Evolutionary conservation across 148 eudicot species (phyloP), one percentile per base, ranked within the genome.

Genomic region (Heliosperma pusillum): DNA sequence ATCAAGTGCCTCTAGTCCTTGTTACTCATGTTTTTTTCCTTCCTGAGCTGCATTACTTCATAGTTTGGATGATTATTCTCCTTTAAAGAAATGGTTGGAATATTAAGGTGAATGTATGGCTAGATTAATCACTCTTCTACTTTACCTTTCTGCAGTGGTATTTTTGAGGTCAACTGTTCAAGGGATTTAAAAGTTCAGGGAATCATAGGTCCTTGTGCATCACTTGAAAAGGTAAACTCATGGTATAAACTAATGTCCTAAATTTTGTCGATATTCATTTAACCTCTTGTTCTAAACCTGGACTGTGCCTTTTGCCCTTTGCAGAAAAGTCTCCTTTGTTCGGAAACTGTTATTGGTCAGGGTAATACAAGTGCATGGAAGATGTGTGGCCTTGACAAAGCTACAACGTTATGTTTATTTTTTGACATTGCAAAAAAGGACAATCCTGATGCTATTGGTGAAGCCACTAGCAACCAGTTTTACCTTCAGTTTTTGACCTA

Each of bases 111-210:
- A 27, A 16, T n/a, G n/a, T n/a, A n/a, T 59, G 68, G 16, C 4
- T 27, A 16, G 57, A 36, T 29, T 75, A 5, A 76, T 69, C 36
- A 24, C 11, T 70, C 20, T 36, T 26, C 27, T 24, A 50, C 59
- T 70, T 6, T 26, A 17, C 24, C 73, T 63, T 70, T 8, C 13
- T 86, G 90, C 91, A 95, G 98, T 86, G 98, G 96, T 77, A 95
- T 95, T 83, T 92, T 92, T 83, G 98, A 95, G 88, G 87, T 95
- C 33, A 90, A 81, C 84, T 95, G 97, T 91, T 95, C 98, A n/a
- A 92, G 89, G 81, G 97, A 95, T 80, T 80, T 95, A 79, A 92
- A 89, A 86, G 76, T 92, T 88, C 97, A 92, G 76, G 98, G 98
- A 69, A 80, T 95, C 74, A 88, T 95, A 78, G 98, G 98, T 79